Base-by-base conservation (phyloP, 1,284 basidiomycete genomes). In the Exobasidium cylindrosporum region DNA sequence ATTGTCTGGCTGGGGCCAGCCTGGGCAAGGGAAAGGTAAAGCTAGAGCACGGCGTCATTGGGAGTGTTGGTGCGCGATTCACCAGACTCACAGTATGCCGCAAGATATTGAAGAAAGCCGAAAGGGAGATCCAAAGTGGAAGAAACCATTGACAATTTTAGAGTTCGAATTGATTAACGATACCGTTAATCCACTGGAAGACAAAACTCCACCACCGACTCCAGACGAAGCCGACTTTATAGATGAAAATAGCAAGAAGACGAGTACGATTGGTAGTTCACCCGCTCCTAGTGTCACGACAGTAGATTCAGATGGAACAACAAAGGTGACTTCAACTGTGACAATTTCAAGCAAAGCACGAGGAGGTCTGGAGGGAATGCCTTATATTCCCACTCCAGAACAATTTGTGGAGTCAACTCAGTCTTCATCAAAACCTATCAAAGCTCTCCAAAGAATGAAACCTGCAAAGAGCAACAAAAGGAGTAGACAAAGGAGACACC, bases 141-240 rank as follows among this genome's bases (percentile, higher is more conserved):
- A n/a, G 60, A 64, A 66, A 31, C 55, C 68, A 26, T 63, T 70
- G n/a, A 69, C 69, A 44, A 63, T 76, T 2, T 84, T 93, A 72
- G 91, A 94, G 76, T 90, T 93, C 68, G 91, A 93, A 79, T 83
- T 91, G 24, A 89, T 92, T 73, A 80, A 83, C 54, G 91, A 93
- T 76, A 70, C 77, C 0, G 81, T 87, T 74, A 92, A 92, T 69
- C 91, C 91, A 0, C 81, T 92, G 10, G 58, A 63, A 14, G 62
- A 61, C 44, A 61, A 61, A 32, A 69, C 67, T 47, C 67, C 66
- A 17, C 66, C 69, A 14, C 61, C 66, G 7, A 64, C 68, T 1
- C 69, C 69, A 0, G 44, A 31, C n/a, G 17, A 10, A 10, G 7
- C 17, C 10, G 35, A 40, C 35, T 40, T 17, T 17, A 10, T 17